Conservation (phyloP, 139 green algal species). For the Picochlorum sp. region DNA sequence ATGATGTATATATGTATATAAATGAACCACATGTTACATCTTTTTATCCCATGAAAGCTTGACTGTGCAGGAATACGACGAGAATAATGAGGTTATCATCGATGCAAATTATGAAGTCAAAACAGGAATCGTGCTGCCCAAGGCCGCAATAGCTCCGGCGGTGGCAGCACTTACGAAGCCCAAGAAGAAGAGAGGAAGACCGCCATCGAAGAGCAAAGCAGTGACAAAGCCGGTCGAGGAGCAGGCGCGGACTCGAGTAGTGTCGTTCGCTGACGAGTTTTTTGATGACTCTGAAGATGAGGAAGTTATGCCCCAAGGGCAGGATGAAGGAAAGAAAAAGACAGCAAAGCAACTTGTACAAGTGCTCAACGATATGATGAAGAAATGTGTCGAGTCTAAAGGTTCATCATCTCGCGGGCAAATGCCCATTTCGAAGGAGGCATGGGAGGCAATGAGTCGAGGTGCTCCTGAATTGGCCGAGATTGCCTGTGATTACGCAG, state of each 20-base stretch:
- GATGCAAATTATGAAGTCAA: neutral
- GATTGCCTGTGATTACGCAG: constrained; percentile 3
- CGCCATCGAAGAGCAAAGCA: neutral
- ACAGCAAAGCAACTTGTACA: no score
- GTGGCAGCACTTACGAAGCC: neutral
- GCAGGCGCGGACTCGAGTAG: neutral
- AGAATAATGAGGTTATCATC: constrained; percentile 10
- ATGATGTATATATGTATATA: neutral
- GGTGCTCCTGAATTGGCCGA: constrained; percentile 2
- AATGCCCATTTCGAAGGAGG: constrained; percentile 6
- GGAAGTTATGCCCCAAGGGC: constrained; percentile 2
- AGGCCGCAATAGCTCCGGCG: neutral
- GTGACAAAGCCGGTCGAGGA: no score
- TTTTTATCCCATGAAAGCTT: neutral
- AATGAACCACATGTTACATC: no score
- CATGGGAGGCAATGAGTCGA: constrained; percentile 13
- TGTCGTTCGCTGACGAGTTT: neutral
- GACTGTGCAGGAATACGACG: constrained; percentile 24
- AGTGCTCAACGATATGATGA: no score
- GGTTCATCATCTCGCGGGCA: no score
- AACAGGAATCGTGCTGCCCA: neutral
- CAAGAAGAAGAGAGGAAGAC: neutral
- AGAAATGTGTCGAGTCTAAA: no score
- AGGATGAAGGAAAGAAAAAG: no score
- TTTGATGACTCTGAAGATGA: constrained; percentile 1